These are phyloP conservation scores for Glomus cerebriforme DNA, from an alignment of 192 early-diverging fungal species.

Conservation along the genomic window DNA sequence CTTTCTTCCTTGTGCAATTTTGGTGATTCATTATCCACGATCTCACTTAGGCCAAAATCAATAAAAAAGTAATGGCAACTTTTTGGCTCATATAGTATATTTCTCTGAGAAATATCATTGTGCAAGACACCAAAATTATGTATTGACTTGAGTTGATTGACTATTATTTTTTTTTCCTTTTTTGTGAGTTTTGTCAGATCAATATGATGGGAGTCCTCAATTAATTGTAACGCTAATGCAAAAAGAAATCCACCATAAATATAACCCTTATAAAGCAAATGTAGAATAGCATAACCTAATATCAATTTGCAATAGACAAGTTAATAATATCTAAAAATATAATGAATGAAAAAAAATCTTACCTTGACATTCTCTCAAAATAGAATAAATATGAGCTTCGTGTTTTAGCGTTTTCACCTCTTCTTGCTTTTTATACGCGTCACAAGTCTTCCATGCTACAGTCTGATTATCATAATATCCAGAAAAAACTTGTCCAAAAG, in stretches of 20 bases:
- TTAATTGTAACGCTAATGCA: slow-evolving; percentile 7
- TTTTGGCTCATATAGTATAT: slow-evolving; percentile 14
- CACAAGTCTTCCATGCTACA: slow-evolving; percentile 19
- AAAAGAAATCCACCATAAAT: slow-evolving; percentile 1
- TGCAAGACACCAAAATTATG: too few relatives aligned
- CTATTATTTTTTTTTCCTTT: too few relatives aligned
- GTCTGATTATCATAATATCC: slow-evolving; percentile 1
- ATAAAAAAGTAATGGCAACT: slow-evolving; percentile 20
- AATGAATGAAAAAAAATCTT: slow-evolving; percentile 2
- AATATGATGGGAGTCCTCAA: neutral
- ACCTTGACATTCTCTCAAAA: slow-evolving; percentile 22
- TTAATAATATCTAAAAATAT: slow-evolving; percentile 13
- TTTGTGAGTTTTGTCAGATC: neutral
- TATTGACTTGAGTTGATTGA: too few relatives aligned
- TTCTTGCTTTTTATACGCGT: slow-evolving; percentile 2
- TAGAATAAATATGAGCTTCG: slow-evolving; percentile 10
- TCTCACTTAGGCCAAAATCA: neutral
- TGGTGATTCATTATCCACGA: neutral
- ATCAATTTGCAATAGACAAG: slow-evolving; percentile 15
- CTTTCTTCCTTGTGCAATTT: slow-evolving; percentile 10
- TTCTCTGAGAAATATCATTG: too few relatives aligned
- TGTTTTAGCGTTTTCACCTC: neutral
- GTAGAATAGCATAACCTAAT: neutral
- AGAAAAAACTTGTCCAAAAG: slow-evolving; percentile 14
- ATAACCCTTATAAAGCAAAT: slow-evolving; percentile 2